Evolutionary conservation across 805 yeast species (phyloP).

Genomic region (Lipomyces orientalis): DNA sequence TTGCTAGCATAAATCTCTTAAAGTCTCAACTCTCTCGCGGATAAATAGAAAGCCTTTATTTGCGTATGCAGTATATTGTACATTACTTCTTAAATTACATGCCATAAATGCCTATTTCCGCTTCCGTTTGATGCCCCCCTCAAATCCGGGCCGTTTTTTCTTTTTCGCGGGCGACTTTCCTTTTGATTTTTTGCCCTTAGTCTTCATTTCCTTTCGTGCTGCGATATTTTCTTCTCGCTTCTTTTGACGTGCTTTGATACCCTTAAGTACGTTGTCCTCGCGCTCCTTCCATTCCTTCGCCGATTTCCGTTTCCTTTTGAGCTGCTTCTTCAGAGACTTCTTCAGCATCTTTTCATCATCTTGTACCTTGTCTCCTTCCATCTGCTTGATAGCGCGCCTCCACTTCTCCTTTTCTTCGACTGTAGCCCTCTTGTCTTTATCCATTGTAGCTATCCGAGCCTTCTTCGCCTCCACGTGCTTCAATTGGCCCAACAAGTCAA

Average conservation of each 20-base stretch:
- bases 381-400: constrained; percentile 81
- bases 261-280: constrained; percentile 75
- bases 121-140: constrained; percentile 61
- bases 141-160: constrained; percentile 82
- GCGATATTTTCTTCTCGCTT: constrained; percentile 91
- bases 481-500: constrained; percentile 84
- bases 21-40: constrained; percentile 65
- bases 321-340: constrained; percentile 84
- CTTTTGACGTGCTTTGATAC: constrained; percentile 74
- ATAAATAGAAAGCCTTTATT: background rate
- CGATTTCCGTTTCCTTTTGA: constrained; percentile 80
- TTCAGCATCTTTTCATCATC: constrained; percentile 89
- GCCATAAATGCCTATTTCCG: constrained; percentile 25
- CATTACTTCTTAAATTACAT: constrained; percentile 15
- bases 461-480: constrained; percentile 75
- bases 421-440: constrained; percentile 63
- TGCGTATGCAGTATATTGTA: background rate
- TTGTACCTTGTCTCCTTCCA: constrained; percentile 84
- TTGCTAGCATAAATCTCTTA: constrained; percentile 67
- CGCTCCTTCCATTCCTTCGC: constrained; percentile 94
- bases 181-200: constrained; percentile 70
- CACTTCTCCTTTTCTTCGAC: constrained; percentile 78
- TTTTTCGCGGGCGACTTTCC: constrained; percentile 58
- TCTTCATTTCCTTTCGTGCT: constrained; percentile 83
- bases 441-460: constrained; percentile 62